Percentiles rank a stretch among this genome's conserved stretches.
phyloP scores from a whole-genome alignment of 2,329 filamentous ascomycete genomes.

The Dichotomopilus funicola region DNA sequence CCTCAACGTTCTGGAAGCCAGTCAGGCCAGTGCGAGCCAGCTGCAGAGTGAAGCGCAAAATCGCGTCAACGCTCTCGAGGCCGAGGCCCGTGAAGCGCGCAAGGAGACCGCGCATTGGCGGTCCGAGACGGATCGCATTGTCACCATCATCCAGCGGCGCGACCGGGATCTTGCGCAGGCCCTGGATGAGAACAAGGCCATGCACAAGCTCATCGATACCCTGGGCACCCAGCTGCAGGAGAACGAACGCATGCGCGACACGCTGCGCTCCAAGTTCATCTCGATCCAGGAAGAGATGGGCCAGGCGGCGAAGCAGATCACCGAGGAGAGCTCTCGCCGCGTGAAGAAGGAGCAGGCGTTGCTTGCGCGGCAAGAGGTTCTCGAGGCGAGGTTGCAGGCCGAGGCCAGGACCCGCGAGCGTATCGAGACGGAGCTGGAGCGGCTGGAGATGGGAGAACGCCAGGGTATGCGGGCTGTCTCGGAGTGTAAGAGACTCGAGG shows the following conservation, averaged over 20 bases:
- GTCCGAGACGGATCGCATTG: constrained; percentile 53
- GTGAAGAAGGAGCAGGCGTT: constrained; percentile 73
- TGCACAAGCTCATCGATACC: constrained; percentile 66
- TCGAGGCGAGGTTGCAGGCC: constrained; percentile 69
- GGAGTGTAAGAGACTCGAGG: constrained; percentile 56
- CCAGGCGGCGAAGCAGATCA: constrained; percentile 68
- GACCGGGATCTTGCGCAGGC: constrained; percentile 43
- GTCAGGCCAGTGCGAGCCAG: constrained; percentile 53
- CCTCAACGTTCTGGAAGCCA: constrained; percentile 60
- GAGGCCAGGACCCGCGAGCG: constrained; percentile 65
- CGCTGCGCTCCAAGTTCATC: constrained; percentile 77
- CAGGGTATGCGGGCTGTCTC: constrained; percentile 57
- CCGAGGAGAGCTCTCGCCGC: constrained; percentile 73
- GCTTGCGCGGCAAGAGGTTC: constrained; percentile 70
- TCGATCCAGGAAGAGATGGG: constrained; percentile 84
- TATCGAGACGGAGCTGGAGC: constrained; percentile 59
- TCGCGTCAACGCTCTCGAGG: constrained; percentile 47
- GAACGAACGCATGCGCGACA: constrained; percentile 75
- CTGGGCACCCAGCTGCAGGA: constrained; percentile 76
- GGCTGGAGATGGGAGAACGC: constrained; percentile 57
- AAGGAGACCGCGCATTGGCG: constrained; percentile 57
- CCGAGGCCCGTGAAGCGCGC: constrained; percentile 48
- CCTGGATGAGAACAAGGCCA: constrained; percentile 59
- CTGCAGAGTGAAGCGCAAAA: constrained; percentile 50
- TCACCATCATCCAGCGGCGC: constrained; percentile 44